Percentiles rank a stretch among this genome's conserved stretches.
phyloP scores from a whole-genome alignment of 306 rosid species.

The Erythrophleum fordii region DNA sequence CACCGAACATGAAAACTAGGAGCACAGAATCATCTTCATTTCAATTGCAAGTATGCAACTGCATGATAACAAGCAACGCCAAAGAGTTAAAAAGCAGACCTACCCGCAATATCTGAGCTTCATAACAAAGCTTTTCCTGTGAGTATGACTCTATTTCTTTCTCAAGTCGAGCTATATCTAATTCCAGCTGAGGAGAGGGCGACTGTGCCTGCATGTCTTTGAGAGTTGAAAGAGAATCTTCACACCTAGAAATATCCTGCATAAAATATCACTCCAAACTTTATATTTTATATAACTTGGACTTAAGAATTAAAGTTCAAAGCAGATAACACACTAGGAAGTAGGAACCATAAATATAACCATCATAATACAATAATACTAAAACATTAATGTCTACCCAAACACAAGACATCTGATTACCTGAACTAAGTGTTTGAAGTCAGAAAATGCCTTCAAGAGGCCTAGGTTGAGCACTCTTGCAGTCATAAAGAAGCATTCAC shows the following conservation, averaged over 20 bases:
- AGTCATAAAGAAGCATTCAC: slow-evolving; percentile 99
- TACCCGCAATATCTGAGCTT: slow-evolving; percentile 97
- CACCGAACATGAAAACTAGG: background rate
- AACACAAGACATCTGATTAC: slow-evolving; percentile 48
- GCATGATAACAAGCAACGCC: slow-evolving; percentile 26
- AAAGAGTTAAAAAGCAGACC: slow-evolving; percentile 11
- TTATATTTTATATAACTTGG: slow-evolving; percentile 26
- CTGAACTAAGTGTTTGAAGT: slow-evolving; percentile 97
- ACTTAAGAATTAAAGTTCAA: slow-evolving; percentile 19
- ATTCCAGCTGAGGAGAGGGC: slow-evolving; percentile 61
- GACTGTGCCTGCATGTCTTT: slow-evolving; percentile 76
- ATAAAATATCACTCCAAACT: slow-evolving; percentile 27
- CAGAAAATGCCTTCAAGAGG: slow-evolving; percentile 91
- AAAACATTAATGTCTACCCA: slow-evolving; percentile 22
- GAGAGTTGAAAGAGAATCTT: slow-evolving; percentile 85
- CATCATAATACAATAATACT: slow-evolving; percentile 27
- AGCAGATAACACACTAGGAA: slow-evolving; percentile 24
- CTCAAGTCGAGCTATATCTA: slow-evolving; percentile 84
- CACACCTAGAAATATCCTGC: slow-evolving; percentile 88
- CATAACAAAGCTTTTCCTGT: slow-evolving; percentile 87
- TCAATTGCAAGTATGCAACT: slow-evolving; percentile 2
- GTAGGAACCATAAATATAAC: slow-evolving; percentile 12
- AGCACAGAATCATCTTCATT: slow-evolving; percentile 1
- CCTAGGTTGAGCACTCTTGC: slow-evolving; percentile 96
- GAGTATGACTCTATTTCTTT: slow-evolving; percentile 83